A percentile compares a stretch with the other conserved stretches of the same genome.
phyloP scores from a whole-genome alignment of 2,329 filamentous ascomycete species.

The Elsinoe arachidis region DNA sequence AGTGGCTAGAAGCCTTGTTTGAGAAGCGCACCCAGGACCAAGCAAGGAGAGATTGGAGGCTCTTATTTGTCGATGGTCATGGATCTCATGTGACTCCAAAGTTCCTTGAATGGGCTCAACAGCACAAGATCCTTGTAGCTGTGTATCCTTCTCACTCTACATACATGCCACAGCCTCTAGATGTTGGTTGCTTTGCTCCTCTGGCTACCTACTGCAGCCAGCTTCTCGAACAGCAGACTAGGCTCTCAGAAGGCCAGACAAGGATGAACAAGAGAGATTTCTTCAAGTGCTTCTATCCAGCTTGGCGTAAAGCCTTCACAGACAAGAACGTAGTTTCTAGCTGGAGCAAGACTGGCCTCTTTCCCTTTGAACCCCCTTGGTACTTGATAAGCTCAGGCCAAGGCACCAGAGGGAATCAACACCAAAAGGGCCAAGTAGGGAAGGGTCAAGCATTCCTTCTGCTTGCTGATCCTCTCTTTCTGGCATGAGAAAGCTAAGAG shows the following conservation, averaged over 20 bases:
- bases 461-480: too few relatives aligned
- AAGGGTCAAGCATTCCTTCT: too few relatives aligned
- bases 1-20: constrained; percentile 17
- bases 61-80: constrained; percentile 17
- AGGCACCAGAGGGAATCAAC: neutral
- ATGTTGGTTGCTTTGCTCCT: constrained; percentile 18
- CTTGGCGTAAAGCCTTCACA: too few relatives aligned
- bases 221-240: constrained; percentile 9
- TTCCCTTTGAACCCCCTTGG: constrained; percentile 15
- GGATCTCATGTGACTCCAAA: constrained; percentile 14
- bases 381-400: constrained; percentile 7
- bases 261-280: constrained; percentile 16
- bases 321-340: too few relatives aligned
- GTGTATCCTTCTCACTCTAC: too few relatives aligned
- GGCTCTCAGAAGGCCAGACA: constrained; percentile 9
- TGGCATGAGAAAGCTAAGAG: too few relatives aligned
- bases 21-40: constrained; percentile 13
- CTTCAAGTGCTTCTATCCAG: constrained; percentile 16
- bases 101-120: constrained; percentile 12
- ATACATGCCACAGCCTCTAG: constrained; percentile 18
- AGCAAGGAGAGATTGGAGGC: constrained; percentile 15
- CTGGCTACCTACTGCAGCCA: constrained; percentile 18
- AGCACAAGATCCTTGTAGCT: constrained; percentile 15
- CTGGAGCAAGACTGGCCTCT: constrained; percentile 5
- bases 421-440: too few relatives aligned